A percentile compares a stretch with the other conserved stretches of the same genome.
phyloP scores from a whole-genome alignment of 768 basidiomycete genomes.

The Boletales sp. region DNA sequence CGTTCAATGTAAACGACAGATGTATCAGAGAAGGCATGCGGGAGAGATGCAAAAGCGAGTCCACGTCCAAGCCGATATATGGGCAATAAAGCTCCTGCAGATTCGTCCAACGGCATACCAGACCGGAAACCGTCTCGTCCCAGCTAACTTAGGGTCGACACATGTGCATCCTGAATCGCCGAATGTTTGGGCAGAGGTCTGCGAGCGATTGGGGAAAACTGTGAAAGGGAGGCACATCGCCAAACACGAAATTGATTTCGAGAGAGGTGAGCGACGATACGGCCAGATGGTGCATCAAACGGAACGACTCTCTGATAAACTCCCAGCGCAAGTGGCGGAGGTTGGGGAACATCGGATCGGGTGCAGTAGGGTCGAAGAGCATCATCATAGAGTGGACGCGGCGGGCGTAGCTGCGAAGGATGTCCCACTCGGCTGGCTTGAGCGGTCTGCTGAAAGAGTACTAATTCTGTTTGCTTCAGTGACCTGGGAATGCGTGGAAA shows the following conservation, averaged over 20 bases:
- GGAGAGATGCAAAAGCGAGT: conserved; percentile 15
- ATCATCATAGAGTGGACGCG: conserved; percentile 15
- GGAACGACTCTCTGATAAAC: conserved; percentile 13
- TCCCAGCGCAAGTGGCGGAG: conserved; percentile 21
- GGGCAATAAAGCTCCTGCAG: conserved; percentile 14
- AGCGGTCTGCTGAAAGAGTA: conserved; percentile 15
- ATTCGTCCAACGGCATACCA: conserved; percentile 15
- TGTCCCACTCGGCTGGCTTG: conserved; percentile 6
- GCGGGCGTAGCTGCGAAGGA: conserved; percentile 6
- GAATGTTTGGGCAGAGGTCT: conserved; percentile 15
- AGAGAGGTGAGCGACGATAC: conserved; percentile 14
- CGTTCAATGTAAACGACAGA: conserved; percentile 9
- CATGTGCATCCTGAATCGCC: conserved; percentile 10
- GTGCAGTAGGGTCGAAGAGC: conserved; percentile 13
- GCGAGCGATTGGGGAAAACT: conserved; percentile 16
- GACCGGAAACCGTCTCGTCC: conserved; percentile 9
- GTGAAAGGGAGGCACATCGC: conserved; percentile 15
- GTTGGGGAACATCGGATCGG: conserved; percentile 17
- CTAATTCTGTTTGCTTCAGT: conserved; percentile 5
- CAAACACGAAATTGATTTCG: conserved; percentile 18
- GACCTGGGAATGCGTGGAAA: not conserved
- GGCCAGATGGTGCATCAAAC: conserved; percentile 13
- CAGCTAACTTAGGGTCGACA: conserved; percentile 10
- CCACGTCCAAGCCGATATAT: conserved; percentile 8
- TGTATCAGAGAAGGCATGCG: conserved; percentile 7